These are phyloP conservation scores for Fusarium stilboides DNA, from an alignment of 2,329 filamentous ascomycete species.

Conservation along the genomic window DNA sequence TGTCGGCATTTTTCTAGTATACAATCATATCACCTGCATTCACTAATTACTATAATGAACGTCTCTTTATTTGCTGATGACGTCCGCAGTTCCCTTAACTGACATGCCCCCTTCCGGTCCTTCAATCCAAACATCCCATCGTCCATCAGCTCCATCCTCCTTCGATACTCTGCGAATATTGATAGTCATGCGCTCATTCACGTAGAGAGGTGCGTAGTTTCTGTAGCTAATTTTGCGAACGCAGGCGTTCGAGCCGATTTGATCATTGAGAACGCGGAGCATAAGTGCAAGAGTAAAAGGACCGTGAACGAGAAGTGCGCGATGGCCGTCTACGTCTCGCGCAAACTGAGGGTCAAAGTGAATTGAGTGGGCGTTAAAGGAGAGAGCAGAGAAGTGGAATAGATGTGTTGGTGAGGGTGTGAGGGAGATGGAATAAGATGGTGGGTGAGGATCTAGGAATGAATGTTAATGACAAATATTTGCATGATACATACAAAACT, in stretches of 20 bases:
- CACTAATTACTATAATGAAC: not conserved
- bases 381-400: slow-evolving; percentile 92
- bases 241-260: slow-evolving; percentile 41
- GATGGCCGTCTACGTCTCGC: slow-evolving; percentile 79
- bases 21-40: slow-evolving; percentile 7
- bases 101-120: slow-evolving; percentile 73
- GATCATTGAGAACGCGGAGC: slow-evolving; percentile 71
- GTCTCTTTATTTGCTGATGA: slow-evolving; percentile 19
- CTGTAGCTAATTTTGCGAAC: slow-evolving; percentile 79
- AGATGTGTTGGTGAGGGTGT: slow-evolving; percentile 79
- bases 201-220: slow-evolving; percentile 87
- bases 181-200: slow-evolving; percentile 77
- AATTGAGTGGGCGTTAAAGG: slow-evolving; percentile 92
- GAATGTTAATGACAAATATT: slow-evolving; percentile 3
- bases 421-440: slow-evolving; percentile 66
- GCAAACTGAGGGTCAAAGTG: slow-evolving; percentile 85
- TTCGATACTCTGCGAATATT: slow-evolving; percentile 69
- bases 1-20: slow-evolving; percentile 32
- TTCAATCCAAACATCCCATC: slow-evolving; percentile 58
- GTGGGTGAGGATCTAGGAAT: slow-evolving; percentile 52
- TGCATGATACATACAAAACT: slow-evolving; percentile 13
- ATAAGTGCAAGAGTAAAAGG: slow-evolving; percentile 85
- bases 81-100: slow-evolving; percentile 69
- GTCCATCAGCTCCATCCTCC: slow-evolving; percentile 50
- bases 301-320: slow-evolving; percentile 85